These are phyloP conservation scores for Fusarium ambrosium DNA, from an alignment of 2,329 filamentous ascomycete genomes.

Conservation along the genomic window DNA sequence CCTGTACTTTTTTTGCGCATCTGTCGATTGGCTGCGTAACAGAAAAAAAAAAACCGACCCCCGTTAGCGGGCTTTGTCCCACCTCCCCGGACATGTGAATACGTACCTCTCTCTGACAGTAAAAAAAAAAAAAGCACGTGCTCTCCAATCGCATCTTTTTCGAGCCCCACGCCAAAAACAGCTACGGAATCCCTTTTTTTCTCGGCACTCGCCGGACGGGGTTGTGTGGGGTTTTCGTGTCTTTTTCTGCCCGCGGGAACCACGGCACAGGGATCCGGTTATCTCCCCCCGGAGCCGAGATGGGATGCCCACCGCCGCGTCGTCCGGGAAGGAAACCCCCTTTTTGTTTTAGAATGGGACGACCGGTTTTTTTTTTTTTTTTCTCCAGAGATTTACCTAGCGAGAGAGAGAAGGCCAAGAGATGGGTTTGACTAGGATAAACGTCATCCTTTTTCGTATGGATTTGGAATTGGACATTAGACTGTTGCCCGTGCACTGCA, in stretches of 20 bases:
- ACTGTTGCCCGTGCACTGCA: too few species aligned
- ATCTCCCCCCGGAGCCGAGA: slow-evolving; percentile 6
- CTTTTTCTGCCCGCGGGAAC: neutral
- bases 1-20: neutral
- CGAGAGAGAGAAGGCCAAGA: too few species aligned
- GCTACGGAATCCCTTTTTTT: neutral
- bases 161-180: neutral
- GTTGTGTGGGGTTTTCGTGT: neutral
- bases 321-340: too few species aligned
- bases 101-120: neutral
- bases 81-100: slow-evolving; percentile 10
- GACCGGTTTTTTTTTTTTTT: too few species aligned
- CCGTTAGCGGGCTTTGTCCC: neutral
- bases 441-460: too few species aligned
- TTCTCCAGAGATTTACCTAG: too few species aligned
- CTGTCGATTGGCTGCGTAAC: neutral
- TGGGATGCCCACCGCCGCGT: neutral
- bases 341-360: too few species aligned
- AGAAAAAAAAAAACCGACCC: neutral
- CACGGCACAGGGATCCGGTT: neutral
- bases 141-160: neutral
- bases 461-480: too few species aligned
- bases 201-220: slow-evolving; percentile 11
- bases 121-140: neutral
- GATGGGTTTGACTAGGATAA: too few species aligned